A percentile compares a stretch with the other conserved stretches of the same genome.
These are phyloP conservation scores for Coemansia sp. DNA, from an alignment of 192 early-diverging fungal genomes.

Conservation along the genomic window DNA sequence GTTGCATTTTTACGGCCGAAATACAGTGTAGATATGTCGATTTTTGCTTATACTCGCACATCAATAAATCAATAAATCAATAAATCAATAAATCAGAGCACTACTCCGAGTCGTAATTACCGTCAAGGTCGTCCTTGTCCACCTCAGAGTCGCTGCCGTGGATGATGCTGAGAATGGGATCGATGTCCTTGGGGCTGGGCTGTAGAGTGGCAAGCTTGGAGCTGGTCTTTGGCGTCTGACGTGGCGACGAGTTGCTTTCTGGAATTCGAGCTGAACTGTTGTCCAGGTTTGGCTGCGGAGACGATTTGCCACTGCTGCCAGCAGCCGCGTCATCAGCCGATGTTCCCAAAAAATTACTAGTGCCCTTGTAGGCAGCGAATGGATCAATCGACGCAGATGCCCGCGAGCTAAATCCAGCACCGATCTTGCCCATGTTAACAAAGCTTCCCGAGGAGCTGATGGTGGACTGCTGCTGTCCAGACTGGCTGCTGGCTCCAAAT, in stretches of 20 bases:
- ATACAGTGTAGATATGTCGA: no score
- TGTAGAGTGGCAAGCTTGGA: background rate
- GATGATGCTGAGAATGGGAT: slow-evolving; percentile 19
- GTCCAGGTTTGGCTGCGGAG: background rate
- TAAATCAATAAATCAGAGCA: no score
- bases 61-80: no score
- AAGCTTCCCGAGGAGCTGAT: background rate
- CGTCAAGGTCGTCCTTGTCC: background rate
- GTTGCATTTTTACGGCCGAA: no score
- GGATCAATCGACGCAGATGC: slow-evolving; percentile 8
- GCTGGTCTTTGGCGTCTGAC: background rate
- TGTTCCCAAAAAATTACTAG: background rate
- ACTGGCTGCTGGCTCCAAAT: slow-evolving; percentile 17
- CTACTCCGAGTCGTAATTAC: slow-evolving; percentile 13
- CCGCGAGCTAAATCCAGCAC: slow-evolving; percentile 26
- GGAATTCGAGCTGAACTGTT: background rate
- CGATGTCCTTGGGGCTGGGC: background rate
- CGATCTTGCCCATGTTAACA: slow-evolving; percentile 19
- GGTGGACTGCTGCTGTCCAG: background rate
- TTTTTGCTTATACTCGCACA: no score
- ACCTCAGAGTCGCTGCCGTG: slow-evolving; percentile 6
- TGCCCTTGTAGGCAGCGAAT: slow-evolving; percentile 8
- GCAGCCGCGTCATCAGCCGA: background rate
- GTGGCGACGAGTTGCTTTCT: background rate
- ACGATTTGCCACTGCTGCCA: background rate